These are phyloP conservation scores for Cytospora piceae DNA, from an alignment of 2,329 filamentous ascomycete genomes.

Conservation along the genomic window DNA sequence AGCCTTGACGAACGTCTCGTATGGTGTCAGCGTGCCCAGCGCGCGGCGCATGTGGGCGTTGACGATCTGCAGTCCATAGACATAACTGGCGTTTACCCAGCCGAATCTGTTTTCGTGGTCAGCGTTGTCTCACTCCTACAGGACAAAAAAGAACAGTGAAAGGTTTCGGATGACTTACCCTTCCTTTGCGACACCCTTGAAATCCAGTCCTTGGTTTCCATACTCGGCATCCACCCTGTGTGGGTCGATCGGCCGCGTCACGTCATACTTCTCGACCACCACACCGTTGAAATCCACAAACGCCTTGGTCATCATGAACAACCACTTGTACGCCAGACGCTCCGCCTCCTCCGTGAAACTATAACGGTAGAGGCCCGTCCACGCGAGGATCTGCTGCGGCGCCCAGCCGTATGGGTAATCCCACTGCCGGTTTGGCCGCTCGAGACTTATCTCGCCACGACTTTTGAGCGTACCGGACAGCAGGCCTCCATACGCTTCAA, in stretches of 20 bases:
- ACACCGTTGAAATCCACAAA: conserved; percentile 99
- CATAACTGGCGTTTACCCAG: conserved; percentile 98
- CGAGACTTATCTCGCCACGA: conserved; percentile 75
- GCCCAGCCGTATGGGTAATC: conserved; percentile 99
- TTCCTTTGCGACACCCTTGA: conserved; percentile 94
- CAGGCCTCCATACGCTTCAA: conserved; percentile 86
- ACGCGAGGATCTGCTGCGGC: conserved; percentile 96
- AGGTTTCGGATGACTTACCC: conserved; percentile 66
- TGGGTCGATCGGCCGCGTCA: conserved; percentile 85
- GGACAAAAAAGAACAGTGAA: not conserved
- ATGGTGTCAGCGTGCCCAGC: conserved; percentile 84
- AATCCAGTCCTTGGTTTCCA: conserved; percentile 93
- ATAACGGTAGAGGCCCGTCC: conserved; percentile 90
- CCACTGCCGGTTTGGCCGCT: conserved; percentile 95
- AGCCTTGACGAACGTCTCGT: conserved; percentile 78
- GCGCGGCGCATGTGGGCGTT: conserved; percentile 89
- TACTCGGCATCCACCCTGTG: conserved; percentile 97
- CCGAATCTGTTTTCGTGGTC: conserved; percentile 70
- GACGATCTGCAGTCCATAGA: conserved; percentile 87
- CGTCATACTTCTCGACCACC: conserved; percentile 98
- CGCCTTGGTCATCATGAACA: conserved; percentile 97
- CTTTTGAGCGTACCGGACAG: conserved; percentile 89
- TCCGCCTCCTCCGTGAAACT: conserved; percentile 90
- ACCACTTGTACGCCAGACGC: conserved; percentile 90
- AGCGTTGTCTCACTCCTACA: conserved; percentile 32